Percentiles rank a stretch among this genome's conserved stretches.
phyloP scores from a whole-genome alignment of 2,329 filamentous ascomycete genomes.

The Verticillium nubilum region DNA sequence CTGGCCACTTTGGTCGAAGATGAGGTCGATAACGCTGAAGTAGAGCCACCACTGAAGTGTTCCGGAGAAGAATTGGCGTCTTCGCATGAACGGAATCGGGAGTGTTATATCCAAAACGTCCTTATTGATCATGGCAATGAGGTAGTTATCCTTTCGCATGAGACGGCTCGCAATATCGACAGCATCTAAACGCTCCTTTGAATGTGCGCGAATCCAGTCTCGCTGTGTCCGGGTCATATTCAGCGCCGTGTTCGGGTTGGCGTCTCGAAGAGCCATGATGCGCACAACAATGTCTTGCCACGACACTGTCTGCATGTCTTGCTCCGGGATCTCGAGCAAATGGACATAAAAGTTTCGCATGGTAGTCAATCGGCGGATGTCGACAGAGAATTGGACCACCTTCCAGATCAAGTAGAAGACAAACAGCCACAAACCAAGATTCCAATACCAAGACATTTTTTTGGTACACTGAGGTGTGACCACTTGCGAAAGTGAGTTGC shows the following conservation, averaged over 20 bases:
- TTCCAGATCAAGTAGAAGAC: conserved; percentile 83
- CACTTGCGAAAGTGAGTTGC: conserved; percentile 47
- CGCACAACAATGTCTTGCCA: conserved; percentile 89
- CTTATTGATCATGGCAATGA: conserved; percentile 97
- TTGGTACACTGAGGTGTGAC: conserved; percentile 69
- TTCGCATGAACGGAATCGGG: conserved; percentile 75
- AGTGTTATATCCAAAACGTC: conserved; percentile 85
- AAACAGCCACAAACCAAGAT: conserved; percentile 76
- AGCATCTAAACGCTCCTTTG: conserved; percentile 89
- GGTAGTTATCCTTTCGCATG: conserved; percentile 95
- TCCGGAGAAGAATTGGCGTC: conserved; percentile 78
- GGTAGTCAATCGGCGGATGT: conserved; percentile 65
- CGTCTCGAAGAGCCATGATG: conserved; percentile 76
- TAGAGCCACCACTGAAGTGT: conserved; percentile 91
- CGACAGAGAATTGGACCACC: conserved; percentile 66
- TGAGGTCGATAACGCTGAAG: conserved; percentile 85
- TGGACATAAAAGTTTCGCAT: conserved; percentile 84
- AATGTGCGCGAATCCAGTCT: conserved; percentile 70
- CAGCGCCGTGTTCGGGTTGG: conserved; percentile 73
- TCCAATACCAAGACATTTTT: conserved; percentile 71
- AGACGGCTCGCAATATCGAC: conserved; percentile 95
- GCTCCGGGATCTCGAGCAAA: conserved; percentile 72
- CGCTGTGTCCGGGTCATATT: conserved; percentile 47
- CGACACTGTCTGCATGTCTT: conserved; percentile 89
- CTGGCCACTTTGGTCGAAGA: conserved; percentile 86